phyloP scores from a whole-genome alignment of 2,329 filamentous ascomycete genomes.

The Aspergillus fumigatiaffinis region DNA sequence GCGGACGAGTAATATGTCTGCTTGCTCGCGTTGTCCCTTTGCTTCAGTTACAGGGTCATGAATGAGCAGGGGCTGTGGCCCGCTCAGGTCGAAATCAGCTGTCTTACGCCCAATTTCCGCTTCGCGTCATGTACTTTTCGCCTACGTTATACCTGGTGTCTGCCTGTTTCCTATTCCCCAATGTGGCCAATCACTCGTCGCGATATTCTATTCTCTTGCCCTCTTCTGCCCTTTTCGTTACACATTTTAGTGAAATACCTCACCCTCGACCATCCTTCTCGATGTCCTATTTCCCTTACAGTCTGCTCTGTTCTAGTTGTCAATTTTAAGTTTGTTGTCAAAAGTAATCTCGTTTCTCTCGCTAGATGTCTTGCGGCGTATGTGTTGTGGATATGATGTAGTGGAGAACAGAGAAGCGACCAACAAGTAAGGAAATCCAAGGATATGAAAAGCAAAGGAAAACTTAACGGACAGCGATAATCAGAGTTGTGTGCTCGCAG shows the following conservation, averaged over 20 bases:
- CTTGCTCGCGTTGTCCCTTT: constrained; percentile 16
- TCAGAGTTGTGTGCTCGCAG: not conserved
- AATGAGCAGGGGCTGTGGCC: constrained; percentile 14
- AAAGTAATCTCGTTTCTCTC: not conserved
- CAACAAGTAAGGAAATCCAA: not conserved
- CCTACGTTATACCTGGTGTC: constrained; percentile 34
- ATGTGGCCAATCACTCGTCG: constrained; percentile 15
- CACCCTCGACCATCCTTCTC: constrained; percentile 19
- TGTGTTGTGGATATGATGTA: not conserved
- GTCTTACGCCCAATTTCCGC: constrained; percentile 27
- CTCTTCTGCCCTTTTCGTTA: constrained; percentile 16
- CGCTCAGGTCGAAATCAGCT: constrained; percentile 16
- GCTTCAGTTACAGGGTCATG: constrained; percentile 20
- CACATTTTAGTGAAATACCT: constrained; percentile 24
- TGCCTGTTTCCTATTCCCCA: constrained; percentile 23
- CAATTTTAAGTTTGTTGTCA: constrained; percentile 17
- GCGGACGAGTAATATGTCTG: constrained; percentile 9
- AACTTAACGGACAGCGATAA: not conserved
- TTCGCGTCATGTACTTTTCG: constrained; percentile 40
- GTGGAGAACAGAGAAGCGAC: not conserved
- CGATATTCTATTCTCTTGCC: constrained; percentile 12
- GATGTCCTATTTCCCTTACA: constrained; percentile 8
- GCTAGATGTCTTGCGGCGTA: not conserved
- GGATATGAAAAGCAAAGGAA: not conserved
- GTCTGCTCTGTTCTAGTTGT: constrained; percentile 18